Evolutionary conservation across 257 asterid genomes (phyloP).

Genomic region (Solanum piurae): DNA sequence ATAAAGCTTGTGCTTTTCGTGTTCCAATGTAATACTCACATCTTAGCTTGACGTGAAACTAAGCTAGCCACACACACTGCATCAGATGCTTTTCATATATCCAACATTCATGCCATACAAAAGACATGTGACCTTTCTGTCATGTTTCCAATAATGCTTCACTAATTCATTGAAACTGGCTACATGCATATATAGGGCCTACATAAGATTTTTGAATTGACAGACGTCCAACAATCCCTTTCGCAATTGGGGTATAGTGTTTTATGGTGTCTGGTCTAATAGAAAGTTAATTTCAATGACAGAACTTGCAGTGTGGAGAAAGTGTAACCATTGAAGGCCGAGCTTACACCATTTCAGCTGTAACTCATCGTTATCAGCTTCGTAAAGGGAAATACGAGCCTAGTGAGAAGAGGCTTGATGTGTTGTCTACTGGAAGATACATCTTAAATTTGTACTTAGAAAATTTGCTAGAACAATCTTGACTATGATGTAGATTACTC

Average conservation of each 20-base stretch:
- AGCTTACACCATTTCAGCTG: slow-evolving; percentile 74
- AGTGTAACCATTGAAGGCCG: slow-evolving; percentile 79
- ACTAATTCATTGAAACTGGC: slow-evolving; percentile 2
- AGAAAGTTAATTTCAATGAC: slow-evolving; percentile 1
- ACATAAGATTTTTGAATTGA: not conserved
- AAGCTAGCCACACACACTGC: not conserved
- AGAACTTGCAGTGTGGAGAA: slow-evolving; percentile 90
- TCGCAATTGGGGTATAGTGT: not conserved
- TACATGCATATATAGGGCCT: not conserved
- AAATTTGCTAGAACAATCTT: slow-evolving; percentile 63
- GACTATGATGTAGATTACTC: slow-evolving; percentile 1
- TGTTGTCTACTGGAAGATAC: slow-evolving; percentile 80
- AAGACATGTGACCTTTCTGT: not conserved
- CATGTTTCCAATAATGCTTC: not conserved
- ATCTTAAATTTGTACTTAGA: slow-evolving; percentile 74
- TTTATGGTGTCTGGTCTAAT: not conserved
- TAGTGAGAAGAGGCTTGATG: slow-evolving; percentile 85
- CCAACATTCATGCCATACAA: slow-evolving; percentile 5
- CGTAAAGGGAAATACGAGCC: slow-evolving; percentile 92
- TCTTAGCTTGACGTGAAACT: not conserved
- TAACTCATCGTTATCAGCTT: slow-evolving; percentile 88
- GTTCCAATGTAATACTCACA: not conserved
- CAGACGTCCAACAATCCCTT: not conserved
- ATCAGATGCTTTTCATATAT: not conserved
- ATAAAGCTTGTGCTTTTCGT: not conserved